A percentile compares a stretch with the other conserved stretches of the same genome.
phyloP scores from a whole-genome alignment of 306 rosid species.

The Cucumis melo region DNA sequence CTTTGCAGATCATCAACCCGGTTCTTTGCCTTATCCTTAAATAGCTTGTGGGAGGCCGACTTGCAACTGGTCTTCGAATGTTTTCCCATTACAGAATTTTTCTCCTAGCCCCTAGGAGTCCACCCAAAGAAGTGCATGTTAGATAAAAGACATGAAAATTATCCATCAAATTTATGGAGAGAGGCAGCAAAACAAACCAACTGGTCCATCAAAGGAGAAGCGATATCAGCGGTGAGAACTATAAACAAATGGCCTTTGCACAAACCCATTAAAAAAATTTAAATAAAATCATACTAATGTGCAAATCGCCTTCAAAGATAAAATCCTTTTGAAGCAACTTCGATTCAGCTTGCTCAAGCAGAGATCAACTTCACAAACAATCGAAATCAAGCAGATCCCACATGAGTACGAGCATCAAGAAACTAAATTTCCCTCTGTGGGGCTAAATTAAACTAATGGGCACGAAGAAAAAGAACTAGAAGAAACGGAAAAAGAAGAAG shows the following conservation, averaged over 20 bases:
- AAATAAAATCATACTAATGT: not conserved
- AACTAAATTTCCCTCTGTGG: not conserved
- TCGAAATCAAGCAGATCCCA: not conserved
- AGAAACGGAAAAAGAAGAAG: not conserved
- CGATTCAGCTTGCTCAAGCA: not conserved
- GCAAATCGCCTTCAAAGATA: not conserved
- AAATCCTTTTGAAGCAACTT: not conserved
- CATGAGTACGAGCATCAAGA: not conserved
- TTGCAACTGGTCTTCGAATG: slow-evolving; percentile 81
- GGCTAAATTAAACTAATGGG: not conserved
- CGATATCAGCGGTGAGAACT: not conserved
- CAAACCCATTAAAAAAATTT: not conserved
- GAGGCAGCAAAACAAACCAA: not conserved
- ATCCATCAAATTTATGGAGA: slow-evolving; percentile 1
- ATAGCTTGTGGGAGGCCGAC: slow-evolving; percentile 78
- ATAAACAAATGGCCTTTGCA: not conserved
- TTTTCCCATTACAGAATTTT: slow-evolving; percentile 59
- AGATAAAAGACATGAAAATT: not conserved
- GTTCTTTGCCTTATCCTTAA: slow-evolving; percentile 95
- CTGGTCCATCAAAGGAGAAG: not conserved
- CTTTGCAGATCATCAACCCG: slow-evolving; percentile 91
- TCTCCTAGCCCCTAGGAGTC: slow-evolving; percentile 22
- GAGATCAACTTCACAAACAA: not conserved
- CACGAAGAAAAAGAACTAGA: not conserved
- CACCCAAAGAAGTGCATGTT: slow-evolving; percentile 12